A percentile compares a stretch with the other conserved stretches of the same genome.
phyloP scores from a whole-genome alignment of 2,329 filamentous ascomycete species.

The Botrytis deweyae region DNA sequence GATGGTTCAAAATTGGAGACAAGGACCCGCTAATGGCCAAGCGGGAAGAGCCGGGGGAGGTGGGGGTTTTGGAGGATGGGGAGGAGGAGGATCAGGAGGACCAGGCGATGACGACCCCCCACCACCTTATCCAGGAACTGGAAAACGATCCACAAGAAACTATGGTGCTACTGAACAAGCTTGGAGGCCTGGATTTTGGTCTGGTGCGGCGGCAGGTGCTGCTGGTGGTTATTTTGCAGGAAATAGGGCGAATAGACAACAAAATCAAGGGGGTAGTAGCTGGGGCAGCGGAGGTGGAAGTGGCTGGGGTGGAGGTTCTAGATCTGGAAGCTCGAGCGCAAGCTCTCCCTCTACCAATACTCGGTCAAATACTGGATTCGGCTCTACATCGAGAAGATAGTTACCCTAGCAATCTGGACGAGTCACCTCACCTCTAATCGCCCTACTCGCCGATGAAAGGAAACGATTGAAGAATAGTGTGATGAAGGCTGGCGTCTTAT shows the following conservation, averaged over 20 bases:
- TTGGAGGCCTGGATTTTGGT: conserved; percentile 76
- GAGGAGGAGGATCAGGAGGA: conserved; percentile 39
- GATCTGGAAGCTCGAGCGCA: conserved; percentile 35
- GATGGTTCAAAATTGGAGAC: conserved; percentile 42
- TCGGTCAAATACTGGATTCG: conserved; percentile 71
- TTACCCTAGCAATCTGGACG: not conserved
- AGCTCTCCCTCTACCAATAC: conserved; percentile 41
- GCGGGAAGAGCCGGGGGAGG: conserved; percentile 38
- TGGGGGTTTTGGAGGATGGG: conserved; percentile 45
- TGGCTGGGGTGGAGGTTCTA: conserved; percentile 19
- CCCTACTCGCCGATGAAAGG: not conserved
- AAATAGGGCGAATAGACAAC: conserved; percentile 54
- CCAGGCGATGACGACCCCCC: conserved; percentile 36
- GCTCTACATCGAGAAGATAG: conserved; percentile 62
- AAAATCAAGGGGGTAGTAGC: conserved; percentile 26
- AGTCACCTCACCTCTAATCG: conserved; percentile 7
- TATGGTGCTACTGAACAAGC: conserved; percentile 42
- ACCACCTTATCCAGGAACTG: conserved; percentile 37
- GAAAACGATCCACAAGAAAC: conserved; percentile 30
- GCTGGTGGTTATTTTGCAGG: conserved; percentile 70
- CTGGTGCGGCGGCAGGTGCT: conserved; percentile 58
- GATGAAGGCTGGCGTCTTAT: not conserved
- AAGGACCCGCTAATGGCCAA: conserved; percentile 38
- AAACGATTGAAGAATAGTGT: too few species aligned
- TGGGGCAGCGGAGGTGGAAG: conserved; percentile 29